Conservation (phyloP, 2,329 filamentous ascomycete species). For the Phialemonium atrogriseum region DNA sequence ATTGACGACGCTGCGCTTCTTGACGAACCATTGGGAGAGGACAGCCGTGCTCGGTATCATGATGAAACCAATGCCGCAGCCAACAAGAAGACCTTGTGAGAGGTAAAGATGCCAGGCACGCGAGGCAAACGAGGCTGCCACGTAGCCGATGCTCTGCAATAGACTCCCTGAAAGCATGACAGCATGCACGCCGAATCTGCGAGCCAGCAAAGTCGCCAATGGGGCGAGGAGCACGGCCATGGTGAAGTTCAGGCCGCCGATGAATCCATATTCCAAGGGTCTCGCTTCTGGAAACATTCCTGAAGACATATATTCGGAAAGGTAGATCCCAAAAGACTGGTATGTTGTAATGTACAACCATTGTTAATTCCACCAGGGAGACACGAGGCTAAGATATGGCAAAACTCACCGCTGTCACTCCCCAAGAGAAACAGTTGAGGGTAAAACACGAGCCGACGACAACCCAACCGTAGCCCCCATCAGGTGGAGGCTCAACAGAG, state of each 20-base stretch:
- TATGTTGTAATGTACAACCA: too few relatives aligned
- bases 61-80: slow-evolving; percentile 29
- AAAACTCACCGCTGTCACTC: background rate
- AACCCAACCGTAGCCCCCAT: background rate
- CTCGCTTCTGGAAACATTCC: background rate
- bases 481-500: background rate
- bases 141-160: slow-evolving; percentile 15
- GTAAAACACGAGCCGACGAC: background rate
- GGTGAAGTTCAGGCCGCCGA: slow-evolving; percentile 2
- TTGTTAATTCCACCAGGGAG: background rate
- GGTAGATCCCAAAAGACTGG: slow-evolving; percentile 1
- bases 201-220: slow-evolving; percentile 1
- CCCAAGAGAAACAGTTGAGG: slow-evolving; percentile 1
- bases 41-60: slow-evolving; percentile 28
- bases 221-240: slow-evolving; percentile 4
- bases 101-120: slow-evolving; percentile 22
- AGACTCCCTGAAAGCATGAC: slow-evolving; percentile 25
- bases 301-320: background rate
- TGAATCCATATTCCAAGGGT: background rate
- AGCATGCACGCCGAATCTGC: background rate
- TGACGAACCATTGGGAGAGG: slow-evolving; percentile 32
- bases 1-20: slow-evolving; percentile 27
- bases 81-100: slow-evolving; percentile 29
- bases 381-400: background rate
- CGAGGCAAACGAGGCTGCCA: background rate